Base-by-base conservation (phyloP, 176 grass and related monocot genomes). In the Aegilops tauschii region DNA sequence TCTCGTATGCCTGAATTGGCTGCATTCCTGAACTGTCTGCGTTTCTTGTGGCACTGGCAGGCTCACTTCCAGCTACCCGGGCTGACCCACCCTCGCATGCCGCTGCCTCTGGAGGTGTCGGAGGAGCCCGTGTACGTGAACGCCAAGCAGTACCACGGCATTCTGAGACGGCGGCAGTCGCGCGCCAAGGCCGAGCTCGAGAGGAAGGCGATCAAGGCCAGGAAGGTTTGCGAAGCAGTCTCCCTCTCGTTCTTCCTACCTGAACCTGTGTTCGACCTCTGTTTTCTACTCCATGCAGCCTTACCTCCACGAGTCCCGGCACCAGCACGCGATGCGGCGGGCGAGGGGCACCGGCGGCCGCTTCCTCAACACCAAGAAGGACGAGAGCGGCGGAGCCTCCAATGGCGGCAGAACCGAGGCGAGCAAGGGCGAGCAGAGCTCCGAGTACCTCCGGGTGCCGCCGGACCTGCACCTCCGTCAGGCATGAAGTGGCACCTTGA, bases 121-220 rank as follows among this genome's bases (percentile, higher is more conserved):
- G 93, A 96, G 89, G 97, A 99, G 61, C 97, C 94, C 67, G 92
- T 98, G 20, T 98, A 96, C 96, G 97, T 98, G 81, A 98, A 99
- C 83, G 92, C 97, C 17, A 99, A 99, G 80, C 97, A 99, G 86
- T 99, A 96, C 58, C 92, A 96, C 83, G 97, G 97, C 20, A 99
- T 99, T 66, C 70, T 99, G 64, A 89, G 97, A 45, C 81, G 97
- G 82, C 74, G 97, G 42, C 94, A 96, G 79, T 94, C 92, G 67
- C 93, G 97, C 27, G 97, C 97, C 21, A 99, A 93, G 89, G 94
- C 94, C 84, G 97, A 96, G 82, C 88, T 94, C n/a, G 85, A 99
- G 85, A 96, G 88, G 67, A 99, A 94, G 70, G 66, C 73, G 64
- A 77, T 90, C 31, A 99, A 99, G 86, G 34, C 65, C 31, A 92